A percentile compares a stretch with the other conserved stretches of the same genome.
phyloP scores from a whole-genome alignment of 306 rosid genomes.

The Sicyos baderoa region DNA sequence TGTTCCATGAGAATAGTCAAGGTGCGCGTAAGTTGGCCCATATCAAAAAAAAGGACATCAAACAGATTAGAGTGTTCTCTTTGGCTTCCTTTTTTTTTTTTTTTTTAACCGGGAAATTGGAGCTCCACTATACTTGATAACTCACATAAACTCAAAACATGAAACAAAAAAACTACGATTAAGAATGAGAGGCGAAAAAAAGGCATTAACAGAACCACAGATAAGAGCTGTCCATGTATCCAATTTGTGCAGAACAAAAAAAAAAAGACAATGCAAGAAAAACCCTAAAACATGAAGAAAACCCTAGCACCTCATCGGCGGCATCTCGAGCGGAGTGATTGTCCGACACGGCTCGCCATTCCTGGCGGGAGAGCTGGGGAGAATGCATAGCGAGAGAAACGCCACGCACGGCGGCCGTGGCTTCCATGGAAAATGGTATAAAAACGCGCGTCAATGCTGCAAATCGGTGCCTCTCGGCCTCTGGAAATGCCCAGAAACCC shows the following conservation, averaged over 20 bases:
- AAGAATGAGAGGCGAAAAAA: background rate
- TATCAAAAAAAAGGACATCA: no score
- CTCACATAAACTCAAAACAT: background rate
- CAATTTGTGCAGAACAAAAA: conserved; percentile 7
- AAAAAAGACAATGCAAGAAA: conserved; percentile 31
- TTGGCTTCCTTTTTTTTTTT: no score
- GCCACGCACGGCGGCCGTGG: conserved; percentile 60
- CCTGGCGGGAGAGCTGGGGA: conserved; percentile 47
- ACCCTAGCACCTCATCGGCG: conserved; percentile 77
- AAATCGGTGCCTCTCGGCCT: background rate
- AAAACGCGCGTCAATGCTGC: conserved; percentile 22
- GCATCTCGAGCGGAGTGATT: conserved; percentile 59
- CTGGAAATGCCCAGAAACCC: conserved; percentile 17
- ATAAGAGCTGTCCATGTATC: background rate
- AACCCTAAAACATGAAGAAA: conserved; percentile 13
- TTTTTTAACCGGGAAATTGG: no score
- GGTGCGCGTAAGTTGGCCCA: no score
- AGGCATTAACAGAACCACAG: no score
- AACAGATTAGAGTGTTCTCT: no score
- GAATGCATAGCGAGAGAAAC: conserved; percentile 49
- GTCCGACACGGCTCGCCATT: conserved; percentile 82
- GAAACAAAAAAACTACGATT: background rate
- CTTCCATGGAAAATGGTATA: conserved; percentile 49
- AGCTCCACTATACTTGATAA: background rate
- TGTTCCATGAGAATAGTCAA: no score